Base-by-base conservation (phyloP, 257 asterid species). In the Lycium ferocissimum region DNA sequence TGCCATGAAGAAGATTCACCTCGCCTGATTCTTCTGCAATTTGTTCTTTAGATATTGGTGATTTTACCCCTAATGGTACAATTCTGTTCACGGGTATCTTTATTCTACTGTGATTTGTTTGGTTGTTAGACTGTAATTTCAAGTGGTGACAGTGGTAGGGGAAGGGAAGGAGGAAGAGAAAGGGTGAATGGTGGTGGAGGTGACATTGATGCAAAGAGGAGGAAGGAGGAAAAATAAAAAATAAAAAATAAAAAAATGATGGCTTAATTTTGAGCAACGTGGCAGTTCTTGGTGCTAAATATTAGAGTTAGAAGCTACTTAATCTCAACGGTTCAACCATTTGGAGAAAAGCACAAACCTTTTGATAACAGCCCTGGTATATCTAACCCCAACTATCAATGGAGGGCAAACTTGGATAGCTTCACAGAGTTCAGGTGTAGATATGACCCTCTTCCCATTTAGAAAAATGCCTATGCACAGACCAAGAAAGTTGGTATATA, bases 391-490 rank as follows among this genome's bases (percentile, higher is more conserved):
- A 63, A 62, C 71, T 63, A 26, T 37, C 10, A 26, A 63, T 12
- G 3, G 17, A 22, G 13, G 70, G 70, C 26, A 62, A 40, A 63
- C 26, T 26, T 22, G 17, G 40, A 63, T 63, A 17, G 71, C 71
- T 10, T 63, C 4, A 15, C 40, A 63, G 33, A 63, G 47, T 35
- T 66, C 75, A 35, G 45, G 75, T 35, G 47, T 47, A 15, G 20
- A 66, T 66, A 66, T 66, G 2, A 66, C 75, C 75, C 75, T 66
- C 47, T 35, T 66, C 75, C 75, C 47, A 35, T 14, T 66, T 66
- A 35, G 45, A 3, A 35, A 66, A 3, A 14, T 13, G 17, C 47
- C 33, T 35, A 35, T 35, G 35, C 37, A 18, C 57, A 71, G 79
- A 71, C 51, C 35, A 45, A 71, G 57, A 71, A 43, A 40, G 57